Base-by-base conservation (phyloP, 2,329 filamentous ascomycete species). In the Endothia cerciana region DNA sequence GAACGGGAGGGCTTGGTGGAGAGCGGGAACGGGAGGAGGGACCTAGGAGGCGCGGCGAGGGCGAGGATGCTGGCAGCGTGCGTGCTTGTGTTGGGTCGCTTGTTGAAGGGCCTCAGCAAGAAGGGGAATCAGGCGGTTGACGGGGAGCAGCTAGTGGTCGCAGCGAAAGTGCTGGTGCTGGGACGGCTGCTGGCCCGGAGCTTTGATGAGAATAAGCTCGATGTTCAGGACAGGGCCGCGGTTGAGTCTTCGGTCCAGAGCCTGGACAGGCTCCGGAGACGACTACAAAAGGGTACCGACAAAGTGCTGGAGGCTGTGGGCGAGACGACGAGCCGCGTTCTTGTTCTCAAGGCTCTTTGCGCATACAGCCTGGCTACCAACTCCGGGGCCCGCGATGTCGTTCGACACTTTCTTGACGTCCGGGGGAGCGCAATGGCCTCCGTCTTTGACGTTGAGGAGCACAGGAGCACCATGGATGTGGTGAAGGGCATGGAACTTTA, bases 341-440 rank as follows among this genome's bases (percentile, higher is more conserved):
- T 85, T 28, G 83, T 95, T 19, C 80, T 94, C 15, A 89, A 92
- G 71, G 88, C 90, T 0, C 82, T 97, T 70, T 91, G 89, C 64
- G 93, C 94, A 0, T 94, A 93, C 75, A 93, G 92, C 68, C 82
- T 98, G 60, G 87, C 89, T 1, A 93, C 91, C 3, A 96, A 87
- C 72, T 93, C 91, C 0, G 91, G 93, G 0, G 88, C 92, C 0
- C 88, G 86, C 65, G 93, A 97, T 74, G 90, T 92, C 0, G 77
- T 97, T 62, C 82, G 87, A 8, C 89, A 95, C 77, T 94, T 97
- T 72, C 83, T 96, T 60, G 84, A 88, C 61, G 85, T 93, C 8
- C 85, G 94, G 55, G 84, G 86, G 49, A 86, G 91, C 65, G 88
- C 89, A 38, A 88, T 97, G 72, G 81, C 85, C 0, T 78, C 84